Evolutionary conservation across 805 yeast genomes (phyloP), one percentile per base, ranked within the genome.

Genomic region (Saturnispora sanitii): DNA sequence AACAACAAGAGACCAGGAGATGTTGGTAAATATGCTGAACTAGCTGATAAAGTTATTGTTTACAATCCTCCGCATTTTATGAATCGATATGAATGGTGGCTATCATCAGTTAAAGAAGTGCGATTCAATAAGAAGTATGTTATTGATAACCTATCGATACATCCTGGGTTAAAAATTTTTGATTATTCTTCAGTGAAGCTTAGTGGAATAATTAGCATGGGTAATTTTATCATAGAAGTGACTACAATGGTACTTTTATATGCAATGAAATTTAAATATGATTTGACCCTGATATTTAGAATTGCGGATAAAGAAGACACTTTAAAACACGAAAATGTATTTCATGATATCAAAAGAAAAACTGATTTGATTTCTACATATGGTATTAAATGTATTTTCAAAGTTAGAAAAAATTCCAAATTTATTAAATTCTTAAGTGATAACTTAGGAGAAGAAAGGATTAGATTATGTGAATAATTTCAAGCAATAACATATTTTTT

Each of bases 221-320:
- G 16, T 16, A 38, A 38, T 18, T 38, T 38, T 38, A 13, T 38
- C 30, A 20, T 16, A 6, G n/a, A 16, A 12, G 41, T 37, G n/a
- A 25, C 32, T n/a, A 6, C 22, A 5, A 25, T 12, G 25, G 29
- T 34, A 5, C 6, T 13, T 7, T 21, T 5, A 4, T 37, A 37
- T 37, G 11, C 29, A 22, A 22, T 16, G 4, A 22, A 34, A 8
- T 16, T 18, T 6, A 17, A 9, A 16, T 26, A 22, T 16, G 12
- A 15, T 13, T 23, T 35, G 4, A 27, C 18, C 5, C 22, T 35
- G 7, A 35, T 18, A 13, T 35, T 35, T 15, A 25, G 12, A 12
- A 27, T 35, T n/a, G 18, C 15, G 11, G 32, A 35, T 26, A 33
- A 11, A 9, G 17, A 21, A 13, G 19, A 22, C n/a, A 5, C 16